These are phyloP conservation scores for Sporothrix pseudoabietina DNA, from an alignment of 2,329 filamentous ascomycete species.

Conservation along the genomic window DNA sequence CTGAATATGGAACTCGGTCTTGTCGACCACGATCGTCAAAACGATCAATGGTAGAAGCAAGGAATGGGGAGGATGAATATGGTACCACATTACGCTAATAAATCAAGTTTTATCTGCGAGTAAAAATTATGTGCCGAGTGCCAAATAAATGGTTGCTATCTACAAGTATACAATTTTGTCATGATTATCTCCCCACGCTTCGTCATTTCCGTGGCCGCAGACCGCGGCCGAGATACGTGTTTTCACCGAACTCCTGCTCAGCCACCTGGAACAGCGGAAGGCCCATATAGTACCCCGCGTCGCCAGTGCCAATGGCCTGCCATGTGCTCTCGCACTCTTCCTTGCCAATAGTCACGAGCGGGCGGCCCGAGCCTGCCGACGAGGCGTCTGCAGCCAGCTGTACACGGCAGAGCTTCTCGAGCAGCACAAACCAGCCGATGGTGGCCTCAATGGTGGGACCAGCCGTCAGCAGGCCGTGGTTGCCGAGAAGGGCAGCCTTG, in stretches of 20 bases:
- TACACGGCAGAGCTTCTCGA: conserved; percentile 52
- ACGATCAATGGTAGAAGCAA: neutral
- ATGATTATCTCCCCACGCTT: neutral
- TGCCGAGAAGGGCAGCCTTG: conserved; percentile 57
- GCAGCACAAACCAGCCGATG: conserved; percentile 56
- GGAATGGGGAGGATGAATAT: no score
- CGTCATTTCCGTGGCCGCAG: conserved; percentile 18
- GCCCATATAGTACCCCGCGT: conserved; percentile 35
- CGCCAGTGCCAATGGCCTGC: conserved; percentile 34
- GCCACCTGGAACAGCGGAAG: conserved; percentile 37
- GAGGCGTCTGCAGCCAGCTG: conserved; percentile 60
- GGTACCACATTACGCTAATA: no score
- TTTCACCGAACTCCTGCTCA: conserved; percentile 36
- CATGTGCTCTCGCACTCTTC: conserved; percentile 35
- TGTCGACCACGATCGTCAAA: neutral
- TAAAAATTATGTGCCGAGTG: neutral
- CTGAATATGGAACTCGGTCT: neutral
- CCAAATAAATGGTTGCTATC: neutral
- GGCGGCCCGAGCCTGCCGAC: conserved; percentile 58
- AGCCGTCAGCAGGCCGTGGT: conserved; percentile 58
- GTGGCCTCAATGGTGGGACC: conserved; percentile 53
- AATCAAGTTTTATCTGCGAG: no score
- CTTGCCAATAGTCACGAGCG: conserved; percentile 33
- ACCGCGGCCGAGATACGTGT: conserved; percentile 35
- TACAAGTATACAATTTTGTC: neutral